Evolutionary conservation across 345 rosid genomes (phyloP).

Genomic region (Abelmoschus esculentus): DNA sequence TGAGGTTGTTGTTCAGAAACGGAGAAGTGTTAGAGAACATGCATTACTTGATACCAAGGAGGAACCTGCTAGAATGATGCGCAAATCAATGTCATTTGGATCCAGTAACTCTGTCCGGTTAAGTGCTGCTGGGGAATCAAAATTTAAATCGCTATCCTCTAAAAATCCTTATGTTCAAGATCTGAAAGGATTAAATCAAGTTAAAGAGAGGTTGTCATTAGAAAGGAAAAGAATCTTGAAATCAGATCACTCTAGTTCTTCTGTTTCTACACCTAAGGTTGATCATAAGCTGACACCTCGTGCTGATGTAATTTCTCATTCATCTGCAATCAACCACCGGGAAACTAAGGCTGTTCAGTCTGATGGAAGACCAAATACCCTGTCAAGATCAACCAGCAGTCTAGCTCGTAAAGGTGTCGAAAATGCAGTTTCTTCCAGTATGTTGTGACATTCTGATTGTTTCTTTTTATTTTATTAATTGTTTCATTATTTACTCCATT

Average conservation of each 20-base stretch:
- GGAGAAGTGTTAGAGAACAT: conserved; percentile 41
- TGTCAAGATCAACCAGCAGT: conserved; percentile 47
- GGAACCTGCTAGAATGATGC: conserved; percentile 38
- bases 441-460: conserved; percentile 15
- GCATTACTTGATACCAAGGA: conserved; percentile 46
- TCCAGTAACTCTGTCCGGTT: conserved; percentile 37
- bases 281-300: conserved; percentile 55
- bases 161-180: conserved; percentile 48
- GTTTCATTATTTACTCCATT: background rate
- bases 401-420: conserved; percentile 47
- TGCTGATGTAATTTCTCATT: conserved; percentile 31
- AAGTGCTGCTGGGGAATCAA: conserved; percentile 48
- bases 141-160: conserved; percentile 44
- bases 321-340: conserved; percentile 38
- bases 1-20: conserved; percentile 53
- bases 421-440: conserved; percentile 44
- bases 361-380: conserved; percentile 50
- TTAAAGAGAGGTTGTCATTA: conserved; percentile 37
- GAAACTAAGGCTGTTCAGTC: conserved; percentile 45
- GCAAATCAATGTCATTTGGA: conserved; percentile 70
- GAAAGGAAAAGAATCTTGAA: conserved; percentile 40
- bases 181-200: conserved; percentile 45
- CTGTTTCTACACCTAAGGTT: conserved; percentile 29
- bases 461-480: background rate
- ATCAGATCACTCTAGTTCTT: conserved; percentile 35